A percentile compares a stretch with the other conserved stretches of the same genome.
These are phyloP conservation scores for Cladosporium sp. DNA, from an alignment of 2,329 filamentous ascomycete species.

Conservation along the genomic window DNA sequence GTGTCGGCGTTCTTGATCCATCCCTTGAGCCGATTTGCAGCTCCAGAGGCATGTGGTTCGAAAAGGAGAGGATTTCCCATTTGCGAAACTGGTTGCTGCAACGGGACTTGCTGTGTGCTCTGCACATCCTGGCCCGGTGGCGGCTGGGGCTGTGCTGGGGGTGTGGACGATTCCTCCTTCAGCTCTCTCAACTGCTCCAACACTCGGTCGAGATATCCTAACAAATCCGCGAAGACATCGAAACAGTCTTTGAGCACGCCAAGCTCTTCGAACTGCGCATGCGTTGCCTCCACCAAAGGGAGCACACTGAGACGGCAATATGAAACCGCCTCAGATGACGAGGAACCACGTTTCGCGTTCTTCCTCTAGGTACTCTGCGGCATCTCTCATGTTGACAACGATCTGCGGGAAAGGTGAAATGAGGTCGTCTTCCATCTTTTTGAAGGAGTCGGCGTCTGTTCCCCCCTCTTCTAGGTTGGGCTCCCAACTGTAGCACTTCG, in stretches of 20 bases:
- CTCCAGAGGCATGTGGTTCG: too few relatives aligned
- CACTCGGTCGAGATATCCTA: not conserved
- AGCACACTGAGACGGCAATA: too few relatives aligned
- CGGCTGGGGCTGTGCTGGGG: not conserved
- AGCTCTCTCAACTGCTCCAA: not conserved
- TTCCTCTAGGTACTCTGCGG: not conserved
- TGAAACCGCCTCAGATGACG: too few relatives aligned
- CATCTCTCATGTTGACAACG: not conserved
- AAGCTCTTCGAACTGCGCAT: not conserved
- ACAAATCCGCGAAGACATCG: not conserved
- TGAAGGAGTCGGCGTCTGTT: not conserved
- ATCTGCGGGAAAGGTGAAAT: not conserved
- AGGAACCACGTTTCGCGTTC: not conserved
- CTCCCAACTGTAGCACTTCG: too few relatives aligned
- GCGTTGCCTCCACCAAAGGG: not conserved
- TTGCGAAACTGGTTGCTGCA: not conserved
- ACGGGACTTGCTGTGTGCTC: not conserved
- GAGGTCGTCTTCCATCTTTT: not conserved
- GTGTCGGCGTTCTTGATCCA: too few relatives aligned
- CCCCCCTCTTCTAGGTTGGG: not conserved
- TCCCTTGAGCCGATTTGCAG: too few relatives aligned
- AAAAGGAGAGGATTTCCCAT: too few relatives aligned
- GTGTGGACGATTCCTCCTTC: not conserved
- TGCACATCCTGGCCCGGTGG: too few relatives aligned
- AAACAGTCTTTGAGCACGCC: not conserved